Evolutionary conservation across 805 yeast genomes (phyloP), one percentile per base, ranked within the genome.

Genomic region (Spathaspora passalidarum): DNA sequence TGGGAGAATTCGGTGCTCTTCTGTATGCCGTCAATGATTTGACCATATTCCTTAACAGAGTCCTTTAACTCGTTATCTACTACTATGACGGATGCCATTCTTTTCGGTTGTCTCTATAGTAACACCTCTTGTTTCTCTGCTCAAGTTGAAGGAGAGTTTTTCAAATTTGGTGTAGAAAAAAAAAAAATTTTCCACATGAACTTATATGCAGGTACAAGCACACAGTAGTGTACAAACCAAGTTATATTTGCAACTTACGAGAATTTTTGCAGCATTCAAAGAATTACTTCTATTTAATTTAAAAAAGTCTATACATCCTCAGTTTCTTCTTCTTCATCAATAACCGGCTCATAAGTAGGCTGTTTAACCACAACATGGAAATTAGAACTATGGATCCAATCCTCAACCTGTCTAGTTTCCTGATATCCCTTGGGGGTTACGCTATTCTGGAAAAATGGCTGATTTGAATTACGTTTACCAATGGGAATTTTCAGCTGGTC

Each of bases 1-100:
- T 53, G 14, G 16, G 71, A 63, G 49, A 63, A 60, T 16, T 54
- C 60, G 26, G 56, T 51, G 48, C 55, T 57, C 46, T 61, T 61
- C 47, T 60, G 55, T 29, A 60, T 56, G 17, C 61, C 56, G 49
- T 69, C 75, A 44, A 72, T 57, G 40, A 70, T 66, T 49, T 60
- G 68, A 29, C 65, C 68, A 48, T 66, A 69, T 53, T 71, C 76
- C 42, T 56, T 59, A 45, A 72, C 62, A 22, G 73, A 69, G 56
- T 67, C 73, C 48, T 58, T 61, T 51, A 72, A 58, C 53, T 67
- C 73, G 57, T 63, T 69, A 47, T 72, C 75, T 19, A 72, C 73
- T 41, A 72, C 68, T 49, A 72, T 63, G 46, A 71, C 76, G 35
- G 76, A 68, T 45, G 71, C 62, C 75, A 71, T 69, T 18, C 40